These are phyloP conservation scores for Botrytis fabae DNA, from an alignment of 2,329 filamentous ascomycete species.

Conservation along the genomic window DNA sequence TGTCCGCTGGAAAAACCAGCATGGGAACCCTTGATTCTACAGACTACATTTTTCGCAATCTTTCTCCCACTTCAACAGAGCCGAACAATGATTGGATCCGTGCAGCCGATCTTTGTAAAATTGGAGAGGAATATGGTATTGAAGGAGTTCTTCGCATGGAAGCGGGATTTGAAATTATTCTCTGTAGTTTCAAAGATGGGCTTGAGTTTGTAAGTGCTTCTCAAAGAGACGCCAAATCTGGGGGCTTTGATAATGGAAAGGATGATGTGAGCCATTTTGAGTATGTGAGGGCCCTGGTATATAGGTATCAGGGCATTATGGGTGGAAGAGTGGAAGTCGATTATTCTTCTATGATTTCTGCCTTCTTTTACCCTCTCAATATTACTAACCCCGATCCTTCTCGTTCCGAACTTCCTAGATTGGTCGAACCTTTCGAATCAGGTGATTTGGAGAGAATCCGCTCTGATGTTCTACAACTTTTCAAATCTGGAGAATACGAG, in stretches of 20 bases:
- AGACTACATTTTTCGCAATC: slow-evolving; percentile 54
- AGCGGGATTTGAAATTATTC: slow-evolving; percentile 68
- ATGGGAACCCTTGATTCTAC: slow-evolving; percentile 70
- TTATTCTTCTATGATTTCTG: slow-evolving; percentile 39
- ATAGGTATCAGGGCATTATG: slow-evolving; percentile 48
- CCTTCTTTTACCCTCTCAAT: slow-evolving; percentile 37
- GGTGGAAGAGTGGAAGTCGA: slow-evolving; percentile 39
- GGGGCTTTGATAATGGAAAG: background rate
- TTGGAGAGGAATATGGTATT: slow-evolving; percentile 56
- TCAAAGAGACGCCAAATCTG: slow-evolving; percentile 25
- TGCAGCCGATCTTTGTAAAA: slow-evolving; percentile 55
- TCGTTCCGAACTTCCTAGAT: slow-evolving; percentile 32
- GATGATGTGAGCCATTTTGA: slow-evolving; percentile 29
- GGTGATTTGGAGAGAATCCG: slow-evolving; percentile 42
- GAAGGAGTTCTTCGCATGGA: slow-evolving; percentile 69
- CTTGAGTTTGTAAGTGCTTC: slow-evolving; percentile 33
- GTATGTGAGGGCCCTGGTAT: slow-evolving; percentile 46
- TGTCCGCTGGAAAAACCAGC: slow-evolving; percentile 63
- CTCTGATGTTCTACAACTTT: slow-evolving; percentile 48
- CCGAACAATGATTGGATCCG: slow-evolving; percentile 52
- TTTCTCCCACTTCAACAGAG: background rate
- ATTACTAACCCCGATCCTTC: slow-evolving; percentile 35
- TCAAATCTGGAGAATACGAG: slow-evolving; percentile 36
- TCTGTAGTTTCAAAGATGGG: slow-evolving; percentile 58
- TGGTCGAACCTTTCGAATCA: slow-evolving; percentile 20